Conservation (phyloP, 108 stramenopile genomes). For the Nannochloropsis oceanica region DNA sequence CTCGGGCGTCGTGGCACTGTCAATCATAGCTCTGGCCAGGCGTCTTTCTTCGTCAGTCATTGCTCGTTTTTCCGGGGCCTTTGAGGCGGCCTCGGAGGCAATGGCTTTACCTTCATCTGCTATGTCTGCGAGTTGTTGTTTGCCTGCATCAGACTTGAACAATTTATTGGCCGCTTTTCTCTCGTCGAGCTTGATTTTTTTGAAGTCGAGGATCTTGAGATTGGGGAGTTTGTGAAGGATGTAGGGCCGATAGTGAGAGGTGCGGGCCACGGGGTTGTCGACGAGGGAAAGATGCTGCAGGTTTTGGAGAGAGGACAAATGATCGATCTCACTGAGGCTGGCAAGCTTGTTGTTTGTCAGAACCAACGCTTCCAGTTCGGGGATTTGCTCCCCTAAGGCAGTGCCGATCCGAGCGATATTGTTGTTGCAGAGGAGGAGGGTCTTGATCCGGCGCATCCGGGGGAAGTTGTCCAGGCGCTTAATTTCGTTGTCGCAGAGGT, state of each 20-base stretch:
- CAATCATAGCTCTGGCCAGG: neutral
- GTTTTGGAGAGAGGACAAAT: slow-evolving; percentile 8
- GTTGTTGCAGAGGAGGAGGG: slow-evolving; percentile 38
- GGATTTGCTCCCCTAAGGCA: slow-evolving; percentile 19
- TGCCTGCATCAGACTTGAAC: neutral
- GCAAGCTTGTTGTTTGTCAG: slow-evolving; percentile 38
- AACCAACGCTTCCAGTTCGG: slow-evolving; percentile 15
- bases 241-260: slow-evolving; percentile 35
- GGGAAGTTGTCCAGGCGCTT: slow-evolving; percentile 34
- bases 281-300: slow-evolving; percentile 28
- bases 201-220: slow-evolving; percentile 34
- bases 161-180: neutral
- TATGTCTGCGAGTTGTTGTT: neutral
- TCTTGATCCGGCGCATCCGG: slow-evolving; percentile 20
- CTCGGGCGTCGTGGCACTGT: neutral
- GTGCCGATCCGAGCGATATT: slow-evolving; percentile 16
- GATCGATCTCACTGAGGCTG: slow-evolving; percentile 25
- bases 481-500: slow-evolving; percentile 41
- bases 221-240: slow-evolving; percentile 20
- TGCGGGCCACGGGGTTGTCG: slow-evolving; percentile 28
- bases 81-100: neutral
- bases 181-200: slow-evolving; percentile 20
- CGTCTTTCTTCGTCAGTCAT: neutral
- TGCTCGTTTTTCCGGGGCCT: neutral
- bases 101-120: neutral